Percentiles rank a stretch among this genome's conserved stretches.
phyloP scores from a whole-genome alignment of 1,284 basidiomycete species.

The Boletus albobrunnescens region DNA sequence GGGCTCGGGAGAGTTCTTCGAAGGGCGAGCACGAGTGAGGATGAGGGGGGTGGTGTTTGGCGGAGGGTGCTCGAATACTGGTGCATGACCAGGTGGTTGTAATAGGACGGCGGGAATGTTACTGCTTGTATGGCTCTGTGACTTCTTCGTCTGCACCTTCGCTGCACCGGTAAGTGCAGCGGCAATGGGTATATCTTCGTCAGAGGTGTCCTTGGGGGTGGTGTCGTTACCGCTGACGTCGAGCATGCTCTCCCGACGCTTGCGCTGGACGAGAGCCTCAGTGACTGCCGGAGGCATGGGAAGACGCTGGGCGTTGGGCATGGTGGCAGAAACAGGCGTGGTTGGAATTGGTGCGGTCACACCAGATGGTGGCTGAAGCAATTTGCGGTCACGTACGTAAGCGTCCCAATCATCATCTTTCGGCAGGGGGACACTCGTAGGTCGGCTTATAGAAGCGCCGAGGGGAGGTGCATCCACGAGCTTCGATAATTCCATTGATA shows the following conservation, averaged over 20 bases:
- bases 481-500: conserved; percentile 63
- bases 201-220: conserved; percentile 29
- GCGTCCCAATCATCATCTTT: conserved; percentile 71
- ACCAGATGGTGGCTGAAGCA: conserved; percentile 77
- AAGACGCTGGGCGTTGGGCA: conserved; percentile 38
- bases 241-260: conserved; percentile 56
- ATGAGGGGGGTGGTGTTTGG: conserved; percentile 44
- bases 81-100: conserved; percentile 52
- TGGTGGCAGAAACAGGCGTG: conserved; percentile 42
- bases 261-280: conserved; percentile 66
- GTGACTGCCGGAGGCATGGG: conserved; percentile 65
- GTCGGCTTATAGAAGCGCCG: conserved; percentile 57
- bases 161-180: conserved; percentile 32
- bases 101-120: conserved; percentile 49
- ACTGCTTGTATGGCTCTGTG: conserved; percentile 35
- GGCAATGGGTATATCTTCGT: conserved; percentile 55
- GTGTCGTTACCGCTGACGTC: conserved; percentile 41
- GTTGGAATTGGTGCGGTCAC: conserved; percentile 68
- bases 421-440: conserved; percentile 62
- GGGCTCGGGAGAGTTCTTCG: conserved; percentile 25
- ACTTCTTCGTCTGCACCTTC: conserved; percentile 31
- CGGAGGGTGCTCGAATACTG: conserved; percentile 25
- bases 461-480: conserved; percentile 41
- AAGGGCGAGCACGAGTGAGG: conserved; percentile 56
- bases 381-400: conserved; percentile 74